Percentiles rank a stretch among this genome's conserved stretches.
phyloP scores from a whole-genome alignment of 2,329 filamentous ascomycete species.

The Botrytis pseudocinerea region DNA sequence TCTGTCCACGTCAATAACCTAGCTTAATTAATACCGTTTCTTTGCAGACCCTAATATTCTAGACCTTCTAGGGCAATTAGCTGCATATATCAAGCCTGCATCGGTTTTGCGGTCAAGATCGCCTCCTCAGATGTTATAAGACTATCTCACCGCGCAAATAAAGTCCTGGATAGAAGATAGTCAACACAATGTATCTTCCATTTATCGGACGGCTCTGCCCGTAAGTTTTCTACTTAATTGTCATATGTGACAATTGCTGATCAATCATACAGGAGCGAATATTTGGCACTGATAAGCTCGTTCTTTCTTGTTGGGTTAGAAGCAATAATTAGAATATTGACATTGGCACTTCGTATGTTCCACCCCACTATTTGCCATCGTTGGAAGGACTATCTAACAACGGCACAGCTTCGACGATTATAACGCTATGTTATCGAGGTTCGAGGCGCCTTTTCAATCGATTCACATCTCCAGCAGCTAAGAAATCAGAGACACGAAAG shows the following conservation, averaged over 20 bases:
- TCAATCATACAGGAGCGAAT: constrained; percentile 65
- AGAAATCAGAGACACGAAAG: constrained; percentile 65
- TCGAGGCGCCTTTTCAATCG: constrained; percentile 82
- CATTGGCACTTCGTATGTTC: constrained; percentile 78
- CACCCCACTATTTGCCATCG: neutral
- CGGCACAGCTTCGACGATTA: constrained; percentile 68
- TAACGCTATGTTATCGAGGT: constrained; percentile 77
- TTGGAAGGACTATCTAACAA: constrained; percentile 1
- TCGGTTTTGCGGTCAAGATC: constrained; percentile 14
- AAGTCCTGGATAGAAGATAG: constrained; percentile 11
- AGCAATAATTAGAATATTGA: constrained; percentile 78
- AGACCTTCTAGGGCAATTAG: constrained; percentile 1
- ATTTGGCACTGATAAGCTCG: constrained; percentile 81
- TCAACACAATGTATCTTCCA: constrained; percentile 42
- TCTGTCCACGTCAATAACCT: constrained; percentile 21
- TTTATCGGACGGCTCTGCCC: constrained; percentile 46
- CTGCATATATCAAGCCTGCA: constrained; percentile 4
- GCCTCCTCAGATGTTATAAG: neutral
- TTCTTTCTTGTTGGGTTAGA: constrained; percentile 82
- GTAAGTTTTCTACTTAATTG: constrained; percentile 35
- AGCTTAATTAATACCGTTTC: neutral
- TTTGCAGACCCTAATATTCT: neutral
- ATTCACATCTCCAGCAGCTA: constrained; percentile 69
- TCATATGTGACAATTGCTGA: constrained; percentile 16
- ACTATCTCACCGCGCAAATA: constrained; percentile 19